A percentile compares a stretch with the other conserved stretches of the same genome.
Evolutionary conservation across 2,329 filamentous ascomycete species (phyloP).

Genomic region (Aspergillus brasiliensis): DNA sequence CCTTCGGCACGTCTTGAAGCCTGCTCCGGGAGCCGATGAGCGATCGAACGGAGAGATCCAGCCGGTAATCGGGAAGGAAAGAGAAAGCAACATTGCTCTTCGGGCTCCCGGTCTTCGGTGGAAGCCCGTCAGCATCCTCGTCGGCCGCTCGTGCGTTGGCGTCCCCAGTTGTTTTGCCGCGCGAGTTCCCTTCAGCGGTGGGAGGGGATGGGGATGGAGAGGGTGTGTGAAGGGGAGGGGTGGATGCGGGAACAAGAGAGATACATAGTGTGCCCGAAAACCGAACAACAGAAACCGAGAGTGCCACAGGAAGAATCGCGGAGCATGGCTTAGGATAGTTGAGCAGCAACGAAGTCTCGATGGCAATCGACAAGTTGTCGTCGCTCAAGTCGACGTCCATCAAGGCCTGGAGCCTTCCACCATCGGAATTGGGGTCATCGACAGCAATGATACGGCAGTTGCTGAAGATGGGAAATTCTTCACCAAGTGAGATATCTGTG

Average conservation of each 20-base stretch:
- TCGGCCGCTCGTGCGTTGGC: not conserved
- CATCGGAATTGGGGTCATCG: conserved; percentile 57
- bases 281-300: conserved; percentile 86
- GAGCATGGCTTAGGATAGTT: conserved; percentile 92
- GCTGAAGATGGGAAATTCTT: conserved; percentile 98
- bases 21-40: conserved; percentile 64
- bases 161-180: conserved; percentile 17
- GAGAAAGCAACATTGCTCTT: conserved; percentile 89
- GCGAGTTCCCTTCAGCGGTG: conserved; percentile 20
- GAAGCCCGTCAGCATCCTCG: conserved; percentile 7
- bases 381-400: conserved; percentile 96
- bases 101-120: conserved; percentile 57
- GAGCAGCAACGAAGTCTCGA: conserved; percentile 90
- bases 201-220: conserved; percentile 34
- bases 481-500: conserved; percentile 88
- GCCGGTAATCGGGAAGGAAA: conserved; percentile 68
- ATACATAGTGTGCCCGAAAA: conserved; percentile 95
- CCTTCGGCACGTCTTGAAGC: conserved; percentile 67
- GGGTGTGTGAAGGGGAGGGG: conserved; percentile 38
- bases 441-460: conserved; percentile 96
- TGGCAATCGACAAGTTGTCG: conserved; percentile 86
- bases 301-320: conserved; percentile 85
- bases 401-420: conserved; percentile 81
- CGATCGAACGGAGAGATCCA: conserved; percentile 66
- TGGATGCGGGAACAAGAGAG: conserved; percentile 77